Conservation (phyloP, 2,329 filamentous ascomycete genomes). For the Aspergillus clavatus region DNA sequence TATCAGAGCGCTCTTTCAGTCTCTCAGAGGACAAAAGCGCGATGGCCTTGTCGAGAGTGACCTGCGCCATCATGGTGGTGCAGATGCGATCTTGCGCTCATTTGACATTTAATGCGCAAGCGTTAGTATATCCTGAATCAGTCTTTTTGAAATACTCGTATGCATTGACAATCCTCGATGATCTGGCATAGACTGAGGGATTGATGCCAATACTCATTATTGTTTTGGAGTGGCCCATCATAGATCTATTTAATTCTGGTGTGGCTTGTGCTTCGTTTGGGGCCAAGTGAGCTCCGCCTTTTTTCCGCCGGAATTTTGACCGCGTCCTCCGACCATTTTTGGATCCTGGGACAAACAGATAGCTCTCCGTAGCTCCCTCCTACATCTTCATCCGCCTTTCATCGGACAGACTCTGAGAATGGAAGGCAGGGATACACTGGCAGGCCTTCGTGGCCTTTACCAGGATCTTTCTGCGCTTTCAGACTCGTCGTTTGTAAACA, state of each 20-base stretch:
- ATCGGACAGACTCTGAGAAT: conserved; percentile 43
- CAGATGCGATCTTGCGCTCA: background rate
- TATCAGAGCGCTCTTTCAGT: conserved; percentile 46
- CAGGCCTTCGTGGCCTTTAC: conserved; percentile 77
- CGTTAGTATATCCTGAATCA: background rate
- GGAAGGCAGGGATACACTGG: conserved; percentile 68
- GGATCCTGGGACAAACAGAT: conserved; percentile 26
- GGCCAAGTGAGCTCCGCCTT: conserved; percentile 11
- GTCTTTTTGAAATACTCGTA: background rate
- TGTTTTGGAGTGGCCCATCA: background rate
- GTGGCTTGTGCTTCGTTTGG: background rate
- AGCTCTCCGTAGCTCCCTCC: conserved; percentile 16
- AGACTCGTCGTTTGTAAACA: conserved; percentile 63
- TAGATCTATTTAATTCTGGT: background rate
- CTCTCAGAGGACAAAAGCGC: conserved; percentile 41
- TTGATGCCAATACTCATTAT: background rate
- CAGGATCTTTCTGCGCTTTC: conserved; percentile 74
- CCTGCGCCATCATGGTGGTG: conserved; percentile 35
- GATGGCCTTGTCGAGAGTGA: conserved; percentile 40
- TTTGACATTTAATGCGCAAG: background rate
- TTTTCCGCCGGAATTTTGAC: conserved; percentile 32
- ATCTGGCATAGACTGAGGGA: too few species aligned
- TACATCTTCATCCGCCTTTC: conserved; percentile 24
- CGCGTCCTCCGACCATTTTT: conserved; percentile 35
- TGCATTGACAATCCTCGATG: background rate